Base-by-base conservation (phyloP, 768 basidiomycete species). In the Mycena galericulata region DNA sequence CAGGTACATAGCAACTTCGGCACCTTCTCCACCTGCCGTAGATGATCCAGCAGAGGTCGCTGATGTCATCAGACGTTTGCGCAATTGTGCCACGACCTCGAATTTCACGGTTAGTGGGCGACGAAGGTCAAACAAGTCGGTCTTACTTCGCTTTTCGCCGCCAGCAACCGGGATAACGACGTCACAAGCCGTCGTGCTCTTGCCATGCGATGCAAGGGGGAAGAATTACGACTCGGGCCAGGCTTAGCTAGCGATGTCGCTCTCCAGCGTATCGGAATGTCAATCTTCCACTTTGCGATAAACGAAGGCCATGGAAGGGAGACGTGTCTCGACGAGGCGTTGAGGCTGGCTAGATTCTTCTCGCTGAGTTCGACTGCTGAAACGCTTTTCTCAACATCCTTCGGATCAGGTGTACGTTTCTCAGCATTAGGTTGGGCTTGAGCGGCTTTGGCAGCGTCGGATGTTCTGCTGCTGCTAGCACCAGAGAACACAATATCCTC, bases 1-100 rank as follows among this genome's bases (percentile, higher is more conserved):
- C 81, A 97, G 88, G 76, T 97, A 95, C 3, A 96, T 92, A 14
- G 88, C 90, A 26, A 97, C 88, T 70, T 95, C 94, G 24, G 85
- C 78, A 57, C 89, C 87, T 18, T 89, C 87, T 5, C 83, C 81
- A 4, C 75, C 79, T 18, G 80, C 79, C 43, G 78, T 79, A 9
- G 79, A 81, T 64, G 80, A 68, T 26, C 76, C 81, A 32, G n/a
- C n/a, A n/a, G 77, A 75, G 55, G 76, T 77, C 8, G 76, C 78
- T 66, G 73, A 76, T 68, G 77, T 87, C 59, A 87, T 77, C 1
- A 95, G 83, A 20, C 96, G 83, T 77, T 97, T 97, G 72, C 89
- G 83, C 62, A 97, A 83, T 72, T 93, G 90, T 3, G 90, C 85
- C 34, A 97, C 84, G 9, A 98, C 92, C 76, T 96, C 92, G 7